A percentile compares a stretch with the other conserved stretches of the same genome.
Conservation (phyloP, 208 protist genomes). For the Strigomonas culicis region DNA sequence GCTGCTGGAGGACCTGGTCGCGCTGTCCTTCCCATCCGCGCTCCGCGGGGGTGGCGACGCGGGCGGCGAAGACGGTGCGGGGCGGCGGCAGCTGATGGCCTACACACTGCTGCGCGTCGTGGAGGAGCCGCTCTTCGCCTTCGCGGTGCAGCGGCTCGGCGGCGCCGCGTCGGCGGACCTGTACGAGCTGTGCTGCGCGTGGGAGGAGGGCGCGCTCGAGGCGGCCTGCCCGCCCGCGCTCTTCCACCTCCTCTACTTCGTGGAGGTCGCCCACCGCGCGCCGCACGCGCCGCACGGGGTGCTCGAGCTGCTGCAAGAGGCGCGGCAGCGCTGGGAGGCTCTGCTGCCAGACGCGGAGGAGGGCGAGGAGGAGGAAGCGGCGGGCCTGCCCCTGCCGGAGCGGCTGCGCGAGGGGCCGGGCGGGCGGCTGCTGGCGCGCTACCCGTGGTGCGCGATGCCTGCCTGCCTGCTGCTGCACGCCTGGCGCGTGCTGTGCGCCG, state of each 20-base stretch:
- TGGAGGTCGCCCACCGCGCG: background rate
- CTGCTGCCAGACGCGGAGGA: background rate
- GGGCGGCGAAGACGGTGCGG: conserved; percentile 6
- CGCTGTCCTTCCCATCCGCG: background rate
- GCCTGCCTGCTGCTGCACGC: too few relatives aligned
- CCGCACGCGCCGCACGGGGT: background rate
- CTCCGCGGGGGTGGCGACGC: conserved; percentile 11
- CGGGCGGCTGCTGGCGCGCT: too few relatives aligned
- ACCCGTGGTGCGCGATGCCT: too few relatives aligned
- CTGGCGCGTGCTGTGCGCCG: too few relatives aligned
- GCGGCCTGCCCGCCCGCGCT: background rate
- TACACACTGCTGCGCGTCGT: conserved; percentile 31
- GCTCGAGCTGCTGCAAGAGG: too few relatives aligned
- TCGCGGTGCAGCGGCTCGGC: too few relatives aligned
- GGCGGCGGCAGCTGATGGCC: conserved; percentile 19
- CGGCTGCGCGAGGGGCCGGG: too few relatives aligned
- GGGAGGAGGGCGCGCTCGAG: background rate
- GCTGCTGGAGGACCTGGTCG: conserved; percentile 28
- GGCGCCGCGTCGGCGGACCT: too few relatives aligned
- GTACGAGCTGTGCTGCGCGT: background rate
- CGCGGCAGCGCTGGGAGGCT: background rate
- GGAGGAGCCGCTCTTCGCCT: conserved; percentile 13
- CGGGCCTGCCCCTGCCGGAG: too few relatives aligned
- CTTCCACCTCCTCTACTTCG: background rate
- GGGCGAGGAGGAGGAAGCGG: background rate